Evolutionary conservation across 768 basidiomycete genomes (phyloP).

Genomic region (Gloeostereum incarnatum): DNA sequence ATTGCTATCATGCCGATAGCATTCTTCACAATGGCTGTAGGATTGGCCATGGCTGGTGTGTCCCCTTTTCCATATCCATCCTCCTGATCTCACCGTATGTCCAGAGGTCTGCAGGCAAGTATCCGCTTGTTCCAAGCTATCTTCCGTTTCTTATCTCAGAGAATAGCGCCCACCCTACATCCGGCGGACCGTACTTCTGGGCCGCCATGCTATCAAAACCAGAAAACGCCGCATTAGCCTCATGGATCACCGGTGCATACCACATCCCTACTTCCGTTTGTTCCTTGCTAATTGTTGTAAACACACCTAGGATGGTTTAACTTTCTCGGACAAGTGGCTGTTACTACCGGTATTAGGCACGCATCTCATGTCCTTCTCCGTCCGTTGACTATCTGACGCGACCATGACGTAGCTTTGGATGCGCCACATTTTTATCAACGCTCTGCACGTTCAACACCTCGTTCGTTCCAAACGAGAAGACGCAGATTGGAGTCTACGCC

Average conservation of each 20-base stretch:
- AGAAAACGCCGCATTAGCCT: constrained; percentile 50
- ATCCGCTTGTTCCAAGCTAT: too few relatives aligned
- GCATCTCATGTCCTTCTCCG: neutral
- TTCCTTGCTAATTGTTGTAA: neutral
- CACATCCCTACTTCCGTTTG: neutral
- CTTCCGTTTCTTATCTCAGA: too few relatives aligned
- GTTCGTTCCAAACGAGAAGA: constrained; percentile 49
- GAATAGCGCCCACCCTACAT: constrained; percentile 64
- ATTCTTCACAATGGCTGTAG: constrained; percentile 62
- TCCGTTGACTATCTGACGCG: neutral
- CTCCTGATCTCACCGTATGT: neutral
- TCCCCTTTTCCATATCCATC: neutral
- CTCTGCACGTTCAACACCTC: constrained; percentile 46
- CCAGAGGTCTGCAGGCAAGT: constrained; percentile 40
- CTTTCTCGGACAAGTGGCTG: constrained; percentile 65
- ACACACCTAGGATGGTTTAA: constrained; percentile 54
- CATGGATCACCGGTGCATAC: constrained; percentile 56
- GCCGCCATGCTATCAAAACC: constrained; percentile 64
- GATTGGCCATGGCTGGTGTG: constrained; percentile 66
- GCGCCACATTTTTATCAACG: constrained; percentile 62
- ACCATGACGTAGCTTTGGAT: constrained; percentile 37
- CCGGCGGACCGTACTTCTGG: constrained; percentile 75
- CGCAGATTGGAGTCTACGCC: constrained; percentile 61
- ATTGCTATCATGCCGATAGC: constrained; percentile 23
- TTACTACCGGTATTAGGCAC: constrained; percentile 65